Conservation (phyloP, 805 yeast species). For the Saccharomycopsis synnaedendra region DNA sequence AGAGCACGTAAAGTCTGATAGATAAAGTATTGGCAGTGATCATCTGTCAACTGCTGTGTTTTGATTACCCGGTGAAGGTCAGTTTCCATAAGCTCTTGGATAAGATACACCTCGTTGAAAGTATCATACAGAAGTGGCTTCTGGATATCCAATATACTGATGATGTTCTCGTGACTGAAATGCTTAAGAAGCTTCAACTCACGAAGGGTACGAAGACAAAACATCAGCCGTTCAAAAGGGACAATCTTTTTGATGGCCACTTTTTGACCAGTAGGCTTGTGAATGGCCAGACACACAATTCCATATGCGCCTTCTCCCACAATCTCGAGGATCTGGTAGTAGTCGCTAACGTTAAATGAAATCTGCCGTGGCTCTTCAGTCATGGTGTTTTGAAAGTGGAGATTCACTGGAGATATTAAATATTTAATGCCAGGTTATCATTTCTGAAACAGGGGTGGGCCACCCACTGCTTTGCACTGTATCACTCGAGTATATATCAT, state of each 20-base stretch:
- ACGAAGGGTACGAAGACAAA: conserved; percentile 59
- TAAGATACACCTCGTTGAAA: conserved; percentile 61
- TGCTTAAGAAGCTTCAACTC: conserved; percentile 57
- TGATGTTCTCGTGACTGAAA: conserved; percentile 65
- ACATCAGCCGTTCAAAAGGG: conserved; percentile 55
- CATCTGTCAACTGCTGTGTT: conserved; percentile 46
- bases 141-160: conserved; percentile 54
- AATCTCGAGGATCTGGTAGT: conserved; percentile 46
- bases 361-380: conserved; percentile 28
- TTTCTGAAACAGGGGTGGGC: too few relatives aligned
- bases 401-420: background rate
- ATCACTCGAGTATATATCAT: too few relatives aligned
- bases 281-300: conserved; percentile 59
- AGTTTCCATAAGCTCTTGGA: conserved; percentile 71
- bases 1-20: conserved; percentile 64
- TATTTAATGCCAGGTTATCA: background rate
- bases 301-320: conserved; percentile 83
- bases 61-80: conserved; percentile 56
- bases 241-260: conserved; percentile 74
- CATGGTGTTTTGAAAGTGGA: conserved; percentile 1
- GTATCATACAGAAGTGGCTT: conserved; percentile 46
- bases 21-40: conserved; percentile 58
- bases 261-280: conserved; percentile 43
- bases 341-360: conserved; percentile 52
- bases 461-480: too few relatives aligned